These are phyloP conservation scores for Mycena rosella DNA, from an alignment of 768 basidiomycete species.

Conservation along the genomic window DNA sequence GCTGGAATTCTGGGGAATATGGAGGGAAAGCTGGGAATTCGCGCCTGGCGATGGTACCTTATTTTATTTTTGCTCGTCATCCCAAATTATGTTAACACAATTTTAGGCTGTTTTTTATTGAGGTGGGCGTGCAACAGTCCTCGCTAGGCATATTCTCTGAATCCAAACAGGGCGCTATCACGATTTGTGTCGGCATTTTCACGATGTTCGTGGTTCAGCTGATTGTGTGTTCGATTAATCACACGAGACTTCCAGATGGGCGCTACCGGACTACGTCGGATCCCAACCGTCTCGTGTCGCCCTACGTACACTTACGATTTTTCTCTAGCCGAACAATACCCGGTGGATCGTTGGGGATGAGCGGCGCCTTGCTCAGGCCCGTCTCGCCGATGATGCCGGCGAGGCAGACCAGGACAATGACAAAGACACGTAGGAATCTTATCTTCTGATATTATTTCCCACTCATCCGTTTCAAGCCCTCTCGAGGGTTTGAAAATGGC, in stretches of 20 bases:
- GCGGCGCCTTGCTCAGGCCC: constrained; percentile 70
- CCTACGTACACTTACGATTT: background rate
- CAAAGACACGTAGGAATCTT: constrained; percentile 64
- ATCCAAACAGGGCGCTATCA: constrained; percentile 67
- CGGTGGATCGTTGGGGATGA: constrained; percentile 66
- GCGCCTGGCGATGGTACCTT: constrained; percentile 72
- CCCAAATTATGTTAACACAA: background rate
- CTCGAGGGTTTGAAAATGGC: constrained; percentile 67
- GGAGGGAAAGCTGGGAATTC: constrained; percentile 75
- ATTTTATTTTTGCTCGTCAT: background rate
- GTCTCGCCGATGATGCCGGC: constrained; percentile 76
- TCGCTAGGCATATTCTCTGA: background rate
- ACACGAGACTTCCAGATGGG: constrained; percentile 55
- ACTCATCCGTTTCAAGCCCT: constrained; percentile 49
- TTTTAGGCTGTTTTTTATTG: constrained; percentile 78
- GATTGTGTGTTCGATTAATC: background rate
- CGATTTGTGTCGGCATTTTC: constrained; percentile 69
- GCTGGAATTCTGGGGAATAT: constrained; percentile 79
- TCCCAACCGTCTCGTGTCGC: background rate
- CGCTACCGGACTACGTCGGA: constrained; percentile 72
- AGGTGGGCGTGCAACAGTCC: constrained; percentile 49
- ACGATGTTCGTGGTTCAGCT: constrained; percentile 57
- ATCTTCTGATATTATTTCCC: background rate
- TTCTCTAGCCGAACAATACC: constrained; percentile 68
- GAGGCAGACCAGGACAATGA: constrained; percentile 74